These are phyloP conservation scores for Gracilariopsis chorda DNA, from an alignment of 23 red algal genomes.

Conservation along the genomic window DNA sequence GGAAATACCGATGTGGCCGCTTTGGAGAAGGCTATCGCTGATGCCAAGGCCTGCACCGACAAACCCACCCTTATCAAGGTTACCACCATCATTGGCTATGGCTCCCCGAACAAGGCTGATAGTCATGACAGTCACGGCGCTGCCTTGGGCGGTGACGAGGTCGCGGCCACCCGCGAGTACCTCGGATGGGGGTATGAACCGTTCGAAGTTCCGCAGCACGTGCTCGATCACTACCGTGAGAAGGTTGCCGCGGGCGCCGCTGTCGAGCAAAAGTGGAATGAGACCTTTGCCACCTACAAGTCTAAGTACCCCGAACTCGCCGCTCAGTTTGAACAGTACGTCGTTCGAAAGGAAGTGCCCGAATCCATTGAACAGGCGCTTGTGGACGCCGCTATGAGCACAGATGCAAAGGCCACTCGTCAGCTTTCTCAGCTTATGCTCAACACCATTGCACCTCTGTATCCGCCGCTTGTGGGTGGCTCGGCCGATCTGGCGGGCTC, in stretches of 20 bases:
- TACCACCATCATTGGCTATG: conserved; percentile 92
- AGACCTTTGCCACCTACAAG: conserved; percentile 74
- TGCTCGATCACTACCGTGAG: conserved; percentile 75
- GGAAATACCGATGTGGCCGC: conserved; percentile 85
- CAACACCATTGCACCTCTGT: conserved; percentile 84
- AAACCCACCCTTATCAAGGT: conserved; percentile 89
- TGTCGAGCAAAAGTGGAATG: conserved; percentile 67
- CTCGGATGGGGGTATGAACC: conserved; percentile 82
- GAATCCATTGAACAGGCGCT: conserved; percentile 69
- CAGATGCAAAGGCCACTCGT: conserved; percentile 73
- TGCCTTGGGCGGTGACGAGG: conserved; percentile 92
- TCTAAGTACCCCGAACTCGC: conserved; percentile 80
- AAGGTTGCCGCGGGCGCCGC: conserved; percentile 68
- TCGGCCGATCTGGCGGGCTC: conserved; percentile 94
- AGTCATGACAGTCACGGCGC: conserved; percentile 83
- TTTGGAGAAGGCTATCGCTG: conserved; percentile 82
- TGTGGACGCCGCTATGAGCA: conserved; percentile 45
- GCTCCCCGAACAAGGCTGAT: conserved; percentile 96
- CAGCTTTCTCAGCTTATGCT: conserved; percentile 79
- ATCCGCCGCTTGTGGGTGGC: conserved; percentile 86
- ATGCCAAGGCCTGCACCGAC: conserved; percentile 80
- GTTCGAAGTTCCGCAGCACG: conserved; percentile 88
- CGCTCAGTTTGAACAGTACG: conserved; percentile 77
- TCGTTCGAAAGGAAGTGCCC: conserved; percentile 73
- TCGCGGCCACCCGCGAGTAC: conserved; percentile 77